phyloP scores from a whole-genome alignment of 2,329 filamentous ascomycete genomes.

The Alternaria rosae region DNA sequence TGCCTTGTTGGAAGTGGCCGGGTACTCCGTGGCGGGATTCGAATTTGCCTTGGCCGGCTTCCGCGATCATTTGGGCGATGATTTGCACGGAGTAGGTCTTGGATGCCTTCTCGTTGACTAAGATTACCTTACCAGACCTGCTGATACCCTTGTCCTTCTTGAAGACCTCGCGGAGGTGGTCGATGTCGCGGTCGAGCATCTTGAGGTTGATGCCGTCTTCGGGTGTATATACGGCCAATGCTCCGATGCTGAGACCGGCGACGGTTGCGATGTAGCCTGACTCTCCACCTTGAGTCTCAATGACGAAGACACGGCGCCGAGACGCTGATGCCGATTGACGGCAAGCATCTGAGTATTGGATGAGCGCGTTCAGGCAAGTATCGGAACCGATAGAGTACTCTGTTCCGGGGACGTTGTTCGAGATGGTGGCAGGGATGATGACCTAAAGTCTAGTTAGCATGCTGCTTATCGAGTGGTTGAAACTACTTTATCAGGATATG shows the following conservation, averaged over 20 bases:
- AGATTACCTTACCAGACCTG: conserved; percentile 88
- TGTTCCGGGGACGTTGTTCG: conserved; percentile 97
- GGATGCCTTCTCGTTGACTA: conserved; percentile 96
- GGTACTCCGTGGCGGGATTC: conserved; percentile 80
- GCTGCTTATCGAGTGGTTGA: neutral
- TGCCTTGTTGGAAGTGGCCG: conserved; percentile 54
- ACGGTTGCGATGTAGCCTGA: conserved; percentile 94
- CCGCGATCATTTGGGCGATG: conserved; percentile 93
- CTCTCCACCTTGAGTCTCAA: conserved; percentile 94
- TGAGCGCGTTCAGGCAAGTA: conserved; percentile 93
- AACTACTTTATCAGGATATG: neutral
- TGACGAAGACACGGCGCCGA: conserved; percentile 92
- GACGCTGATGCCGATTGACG: conserved; percentile 96
- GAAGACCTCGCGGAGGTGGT: conserved; percentile 86
- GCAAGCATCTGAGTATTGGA: conserved; percentile 96
- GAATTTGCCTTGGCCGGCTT: conserved; percentile 90
- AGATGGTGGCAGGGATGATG: conserved; percentile 93
- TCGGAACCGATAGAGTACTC: conserved; percentile 97
- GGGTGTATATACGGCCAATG: conserved; percentile 92
- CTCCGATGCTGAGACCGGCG: conserved; percentile 89
- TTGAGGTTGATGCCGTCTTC: conserved; percentile 94
- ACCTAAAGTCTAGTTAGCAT: conserved; percentile 61
- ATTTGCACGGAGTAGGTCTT: conserved; percentile 89
- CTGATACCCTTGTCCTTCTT: conserved; percentile 84
- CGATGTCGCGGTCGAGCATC: conserved; percentile 90